Conservation (phyloP, 257 asterid genomes). For the Primulina tabacum region DNA sequence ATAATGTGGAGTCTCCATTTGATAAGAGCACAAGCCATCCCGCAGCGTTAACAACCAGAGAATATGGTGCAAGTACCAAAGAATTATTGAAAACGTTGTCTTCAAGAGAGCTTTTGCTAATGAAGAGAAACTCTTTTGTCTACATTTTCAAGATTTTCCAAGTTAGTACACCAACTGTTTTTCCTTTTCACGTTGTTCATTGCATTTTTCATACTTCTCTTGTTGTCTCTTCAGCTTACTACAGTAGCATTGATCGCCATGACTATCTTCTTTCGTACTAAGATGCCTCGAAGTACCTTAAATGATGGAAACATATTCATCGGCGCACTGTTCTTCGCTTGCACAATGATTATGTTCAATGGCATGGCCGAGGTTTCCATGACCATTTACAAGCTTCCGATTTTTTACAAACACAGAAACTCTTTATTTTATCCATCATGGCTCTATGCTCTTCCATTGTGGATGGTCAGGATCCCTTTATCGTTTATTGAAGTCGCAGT, state of each 20-base stretch:
- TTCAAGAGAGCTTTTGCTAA: slow-evolving; percentile 38
- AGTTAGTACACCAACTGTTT: slow-evolving; percentile 18
- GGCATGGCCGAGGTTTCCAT: slow-evolving; percentile 38
- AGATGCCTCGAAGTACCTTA: slow-evolving; percentile 27
- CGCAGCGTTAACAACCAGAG: slow-evolving; percentile 40
- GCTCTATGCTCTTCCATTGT: slow-evolving; percentile 41
- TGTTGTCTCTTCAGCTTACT: slow-evolving; percentile 19
- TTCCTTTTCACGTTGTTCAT: neutral
- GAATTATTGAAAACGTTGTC: slow-evolving; percentile 37
- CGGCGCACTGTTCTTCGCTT: slow-evolving; percentile 31
- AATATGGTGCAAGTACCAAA: slow-evolving; percentile 32
- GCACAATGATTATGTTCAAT: slow-evolving; percentile 32
- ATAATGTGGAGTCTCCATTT: slow-evolving; percentile 33
- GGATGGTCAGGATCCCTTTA: slow-evolving; percentile 43
- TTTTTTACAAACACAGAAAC: slow-evolving; percentile 53
- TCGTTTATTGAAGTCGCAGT: slow-evolving; percentile 32
- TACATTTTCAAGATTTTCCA: slow-evolving; percentile 31
- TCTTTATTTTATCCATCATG: slow-evolving; percentile 45
- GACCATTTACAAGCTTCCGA: slow-evolving; percentile 43
- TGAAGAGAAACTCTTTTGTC: slow-evolving; percentile 52
- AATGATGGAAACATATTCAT: slow-evolving; percentile 31
- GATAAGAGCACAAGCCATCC: slow-evolving; percentile 47
- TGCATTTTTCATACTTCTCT: neutral
- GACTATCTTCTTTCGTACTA: slow-evolving; percentile 41
- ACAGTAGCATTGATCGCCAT: slow-evolving; percentile 29